Evolutionary conservation across 106 monocot species (phyloP), one percentile per base, ranked within the genome.

Genomic region (Apostasia ramifera): DNA sequence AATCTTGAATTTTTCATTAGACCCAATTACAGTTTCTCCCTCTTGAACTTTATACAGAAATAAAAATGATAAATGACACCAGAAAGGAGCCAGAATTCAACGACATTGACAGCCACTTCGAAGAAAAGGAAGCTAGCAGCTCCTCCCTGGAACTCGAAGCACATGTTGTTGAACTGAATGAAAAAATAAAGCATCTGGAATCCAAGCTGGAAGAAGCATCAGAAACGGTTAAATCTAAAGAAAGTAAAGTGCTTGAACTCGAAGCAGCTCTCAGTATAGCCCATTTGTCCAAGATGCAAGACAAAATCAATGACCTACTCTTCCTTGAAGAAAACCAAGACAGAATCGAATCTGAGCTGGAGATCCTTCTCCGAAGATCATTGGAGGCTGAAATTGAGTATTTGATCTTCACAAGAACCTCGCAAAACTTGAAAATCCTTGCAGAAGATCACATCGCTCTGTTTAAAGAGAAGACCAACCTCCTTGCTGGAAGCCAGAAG

Each of bases 321-420:
- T 13, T 41, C 1, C 68, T 72, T 52, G 11, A 65, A 67, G 55
- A 77, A 46, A 76, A 37, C 47, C 13, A 8, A 42, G 14, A 63
- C 10, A 70, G 67, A 55, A 42, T 82, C 37, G 83, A 90, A 40
- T 41, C 47, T 38, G 90, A 91, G 65, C 70, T 87, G 2, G 87
- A 87, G 42, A 53, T 26, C 41, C 66, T 80, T 14, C 75, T 87
- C 51, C 63, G 40, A 63, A 82, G 78, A 70, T 80, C 65, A 8
- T 67, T 91, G 40, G 80, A 84, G 48, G 53, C 73, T 37, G 86
- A 91, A 70, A 54, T 87, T 7, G 74, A 82, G 63, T 80, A 53
- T 41, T 46, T 91, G 43, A 54, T 82, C 53, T 48, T 87, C 40
- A 63, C 54, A 49, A 78, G 62, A 60, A 49, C 81, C 42, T 66